Conservation (phyloP, 352 stramenopile species). For the Phytophthora meadii region DNA sequence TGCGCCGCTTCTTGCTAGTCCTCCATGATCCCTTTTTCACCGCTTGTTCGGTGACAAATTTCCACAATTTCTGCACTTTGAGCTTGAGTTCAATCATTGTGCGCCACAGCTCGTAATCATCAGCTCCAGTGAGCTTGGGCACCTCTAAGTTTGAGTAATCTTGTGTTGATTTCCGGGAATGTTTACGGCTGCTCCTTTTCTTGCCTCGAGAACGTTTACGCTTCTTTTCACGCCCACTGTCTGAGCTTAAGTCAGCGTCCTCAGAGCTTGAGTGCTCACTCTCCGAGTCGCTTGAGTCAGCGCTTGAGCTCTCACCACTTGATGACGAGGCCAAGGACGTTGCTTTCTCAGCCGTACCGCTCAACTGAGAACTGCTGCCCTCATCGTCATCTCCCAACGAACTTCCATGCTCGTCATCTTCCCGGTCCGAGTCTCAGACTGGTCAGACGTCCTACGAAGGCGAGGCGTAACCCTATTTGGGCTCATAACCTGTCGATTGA, state of each 20-base stretch:
- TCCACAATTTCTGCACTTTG: not conserved
- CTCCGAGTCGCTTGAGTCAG: too few relatives aligned
- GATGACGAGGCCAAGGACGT: too few relatives aligned
- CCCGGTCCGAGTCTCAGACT: not conserved
- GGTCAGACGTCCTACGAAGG: not conserved
- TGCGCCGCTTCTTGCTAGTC: not conserved
- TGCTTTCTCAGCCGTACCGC: too few relatives aligned
- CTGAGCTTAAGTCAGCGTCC: too few relatives aligned
- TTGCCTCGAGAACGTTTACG: not conserved
- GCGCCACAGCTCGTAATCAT: constrained; percentile 3
- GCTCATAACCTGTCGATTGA: not conserved
- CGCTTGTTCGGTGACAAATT: not conserved
- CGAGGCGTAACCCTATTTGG: not conserved
- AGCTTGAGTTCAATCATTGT: constrained; percentile 8
- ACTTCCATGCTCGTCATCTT: not conserved
- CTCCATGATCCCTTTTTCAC: not conserved
- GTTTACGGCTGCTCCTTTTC: not conserved
- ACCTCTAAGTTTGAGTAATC: not conserved
- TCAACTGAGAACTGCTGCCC: too few relatives aligned
- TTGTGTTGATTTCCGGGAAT: not conserved
- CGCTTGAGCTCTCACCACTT: too few relatives aligned
- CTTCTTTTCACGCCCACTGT: not conserved
- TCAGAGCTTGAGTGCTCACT: too few relatives aligned
- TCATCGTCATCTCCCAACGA: too few relatives aligned
- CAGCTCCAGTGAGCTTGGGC: not conserved